Base-by-base conservation (phyloP, 2,329 filamentous ascomycete genomes). In the Penicillium vulpinum region DNA sequence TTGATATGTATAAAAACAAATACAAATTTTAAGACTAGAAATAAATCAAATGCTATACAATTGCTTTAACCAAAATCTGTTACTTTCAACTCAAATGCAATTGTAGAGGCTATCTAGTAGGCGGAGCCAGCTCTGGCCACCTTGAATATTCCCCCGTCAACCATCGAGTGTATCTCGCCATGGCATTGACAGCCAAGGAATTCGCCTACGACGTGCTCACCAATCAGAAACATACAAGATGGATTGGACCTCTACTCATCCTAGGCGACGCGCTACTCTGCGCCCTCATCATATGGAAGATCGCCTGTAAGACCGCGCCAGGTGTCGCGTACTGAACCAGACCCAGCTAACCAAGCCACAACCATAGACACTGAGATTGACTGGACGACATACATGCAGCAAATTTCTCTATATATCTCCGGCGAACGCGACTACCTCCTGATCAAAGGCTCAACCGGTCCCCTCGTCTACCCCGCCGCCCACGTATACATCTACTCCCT, bases 381-480 rank as follows among this genome's bases (percentile, higher is more conserved):
- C 77, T 99, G 93, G 93, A 84, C 83, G 57, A 91, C 94, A 0
- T 99, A 99, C 75, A 97, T 99, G 92, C 84, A 97, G 73, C 94
- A 99, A 70, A 82, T 97, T 43, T 77, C 83, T 39, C 87, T 92
- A 66, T 94, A 89, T 69, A 78, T 92, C 44, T 81, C 85, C 18
- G 94, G 94, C 69, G 92, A 97, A 79, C 86, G 90, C 71, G 88
- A 97, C 75, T 99, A 99, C 75, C 85, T 85, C 59, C 83, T 87
- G 56, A 92, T 99, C 71, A 84, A 88, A 70, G 94, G 94, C 65
- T 88, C 86, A 58, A 99, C 94, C 0, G 94, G 94, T 0, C 94
- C 94, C 3, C 82, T 97, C 49, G 94, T 99, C 58, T 99, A 99
- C 76, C 94, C 94, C 21, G 94, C 91, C 35, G 89, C 87, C 4